phyloP scores from a whole-genome alignment of 768 basidiomycete genomes.

The Sutorius australiensis region DNA sequence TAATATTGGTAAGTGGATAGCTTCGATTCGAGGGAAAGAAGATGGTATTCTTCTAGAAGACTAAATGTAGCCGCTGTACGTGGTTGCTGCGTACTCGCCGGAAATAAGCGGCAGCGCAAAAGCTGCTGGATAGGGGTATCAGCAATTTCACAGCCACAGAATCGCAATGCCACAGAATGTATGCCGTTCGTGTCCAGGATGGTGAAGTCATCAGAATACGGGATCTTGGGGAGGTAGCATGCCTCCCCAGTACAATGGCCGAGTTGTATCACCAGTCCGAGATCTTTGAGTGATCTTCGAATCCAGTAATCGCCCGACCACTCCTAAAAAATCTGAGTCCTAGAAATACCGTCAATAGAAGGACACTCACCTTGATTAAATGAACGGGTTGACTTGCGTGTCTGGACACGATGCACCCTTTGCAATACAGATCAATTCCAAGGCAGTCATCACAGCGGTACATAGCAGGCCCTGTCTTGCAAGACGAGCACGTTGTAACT shows the following conservation, averaged over 20 bases:
- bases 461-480: no score
- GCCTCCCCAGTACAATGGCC: background rate
- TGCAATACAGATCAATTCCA: no score
- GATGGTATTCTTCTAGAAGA: background rate
- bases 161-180: background rate
- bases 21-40: constrained; percentile 25
- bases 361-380: no score
- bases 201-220: background rate
- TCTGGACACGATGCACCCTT: no score
- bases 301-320: background rate
- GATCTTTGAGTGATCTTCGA: background rate
- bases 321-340: background rate
- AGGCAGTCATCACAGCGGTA: no score
- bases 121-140: constrained; percentile 6
- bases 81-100: constrained; percentile 30
- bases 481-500: no score
- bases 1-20: constrained; percentile 31
- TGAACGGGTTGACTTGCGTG: no score
- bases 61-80: constrained; percentile 13
- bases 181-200: background rate
- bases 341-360: no score
- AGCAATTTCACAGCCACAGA: no score
- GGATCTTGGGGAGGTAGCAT: background rate
- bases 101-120: constrained; percentile 23
- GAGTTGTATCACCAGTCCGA: background rate